Base-by-base conservation (phyloP, 1,139 yeast genomes). In the Blastobotrys illinoisensis region DNA sequence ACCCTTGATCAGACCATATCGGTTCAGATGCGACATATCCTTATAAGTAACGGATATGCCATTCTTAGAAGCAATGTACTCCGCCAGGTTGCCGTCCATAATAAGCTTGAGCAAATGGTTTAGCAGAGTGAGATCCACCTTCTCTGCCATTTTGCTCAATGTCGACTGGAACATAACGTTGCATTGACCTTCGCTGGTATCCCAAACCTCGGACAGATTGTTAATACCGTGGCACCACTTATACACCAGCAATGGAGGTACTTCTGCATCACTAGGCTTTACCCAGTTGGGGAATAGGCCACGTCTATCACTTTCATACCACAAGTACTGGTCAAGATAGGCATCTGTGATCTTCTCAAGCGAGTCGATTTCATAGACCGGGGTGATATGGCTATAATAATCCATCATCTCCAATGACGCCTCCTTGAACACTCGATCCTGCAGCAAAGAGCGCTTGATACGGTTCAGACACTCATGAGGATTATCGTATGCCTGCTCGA, bases 191-290 rank as follows among this genome's bases (percentile, higher is more conserved):
- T 81, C 75, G 0, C 79, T 70, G 1, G 85, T 80, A 51, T 84
- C 82, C 99, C 99, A 93, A 1, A 91, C 86, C 47, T 82, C 76
- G 7, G 80, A 73, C 52, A 90, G 71, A 62, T 90, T 89, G 67
- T 90, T 93, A 54, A 93, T 78, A n/a, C 97, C 97, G 65, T 88
- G 96, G 63, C 91, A 84, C 97, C 97, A 93, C 67, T 91, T 93
- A 71, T 93, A 91, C 0, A 88, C 96, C 58, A 91, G 74, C 46
- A 91, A 71, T 0, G 97, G 99, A 0, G 98, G 95, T 21, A 93
- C 87, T 67, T 95, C 99, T 28, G 89, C 82, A 65, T 93, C 99
- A 61, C 88, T 84, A 4, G 99, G 99, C 67, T 95, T 93, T 48
- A 93, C 78, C 99, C 99, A 95, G 66, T 86, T 86, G 2, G 99